A percentile compares a stretch with the other conserved stretches of the same genome.
phyloP scores from a whole-genome alignment of 2,329 filamentous ascomycete genomes.

The Pseudogymnoascus sp. region DNA sequence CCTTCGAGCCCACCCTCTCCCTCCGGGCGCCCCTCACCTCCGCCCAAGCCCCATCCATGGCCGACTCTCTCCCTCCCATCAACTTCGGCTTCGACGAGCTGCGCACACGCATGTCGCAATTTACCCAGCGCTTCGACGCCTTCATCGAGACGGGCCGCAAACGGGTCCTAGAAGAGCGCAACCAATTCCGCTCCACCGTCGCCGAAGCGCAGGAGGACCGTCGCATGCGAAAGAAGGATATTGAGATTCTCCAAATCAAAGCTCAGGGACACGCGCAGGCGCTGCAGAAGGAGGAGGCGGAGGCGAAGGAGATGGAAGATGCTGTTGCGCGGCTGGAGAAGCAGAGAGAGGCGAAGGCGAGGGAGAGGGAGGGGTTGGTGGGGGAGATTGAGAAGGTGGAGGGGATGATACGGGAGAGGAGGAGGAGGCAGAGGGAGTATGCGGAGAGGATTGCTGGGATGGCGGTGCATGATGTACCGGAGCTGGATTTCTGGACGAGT shows the following conservation, averaged over 20 bases:
- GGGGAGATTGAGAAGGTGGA: constrained; percentile 60
- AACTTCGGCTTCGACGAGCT: constrained; percentile 96
- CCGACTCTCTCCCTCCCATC: constrained; percentile 73
- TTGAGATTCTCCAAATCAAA: constrained; percentile 71
- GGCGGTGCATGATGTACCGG: constrained; percentile 79
- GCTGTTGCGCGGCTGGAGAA: constrained; percentile 49
- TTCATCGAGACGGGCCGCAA: constrained; percentile 91
- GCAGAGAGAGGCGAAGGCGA: constrained; percentile 53
- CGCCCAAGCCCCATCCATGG: constrained; percentile 55
- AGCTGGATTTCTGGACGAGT: constrained; percentile 92
- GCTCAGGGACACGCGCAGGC: constrained; percentile 62
- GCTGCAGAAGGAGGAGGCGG: constrained; percentile 66
- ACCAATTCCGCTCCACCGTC: constrained; percentile 84
- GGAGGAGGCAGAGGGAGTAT: constrained; percentile 65
- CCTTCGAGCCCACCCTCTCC: constrained; percentile 63
- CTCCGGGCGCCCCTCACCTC: constrained; percentile 39
- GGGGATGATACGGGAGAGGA: constrained; percentile 56
- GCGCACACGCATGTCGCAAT: constrained; percentile 89
- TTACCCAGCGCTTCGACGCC: constrained; percentile 80
- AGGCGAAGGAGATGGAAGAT: constrained; percentile 65
- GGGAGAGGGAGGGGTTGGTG: constrained; percentile 47
- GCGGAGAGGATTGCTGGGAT: constrained; percentile 72
- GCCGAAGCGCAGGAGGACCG: constrained; percentile 82
- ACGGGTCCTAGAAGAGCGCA: constrained; percentile 83
- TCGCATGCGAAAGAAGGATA: constrained; percentile 78